Conservation (phyloP, 2,329 filamentous ascomycete genomes). For the Magnaporthiopsis poae region DNA sequence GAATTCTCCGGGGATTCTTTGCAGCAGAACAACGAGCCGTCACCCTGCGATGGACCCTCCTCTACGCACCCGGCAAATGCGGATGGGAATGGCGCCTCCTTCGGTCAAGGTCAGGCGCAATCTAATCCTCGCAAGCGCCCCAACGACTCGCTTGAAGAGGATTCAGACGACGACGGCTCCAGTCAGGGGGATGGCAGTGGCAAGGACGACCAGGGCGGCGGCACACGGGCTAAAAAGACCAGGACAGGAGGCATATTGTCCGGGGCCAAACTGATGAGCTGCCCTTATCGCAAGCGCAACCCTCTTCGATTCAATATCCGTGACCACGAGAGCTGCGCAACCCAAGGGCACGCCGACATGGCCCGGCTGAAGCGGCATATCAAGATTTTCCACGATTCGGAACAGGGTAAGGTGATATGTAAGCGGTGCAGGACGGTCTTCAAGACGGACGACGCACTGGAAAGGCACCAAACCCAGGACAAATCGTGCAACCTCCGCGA, state of each 20-base stretch:
- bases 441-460: background rate
- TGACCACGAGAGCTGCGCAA: conserved; percentile 1
- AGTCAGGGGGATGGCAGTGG: background rate
- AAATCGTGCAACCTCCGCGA: background rate
- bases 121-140: background rate
- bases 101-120: background rate
- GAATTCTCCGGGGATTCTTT: background rate
- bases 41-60: background rate
- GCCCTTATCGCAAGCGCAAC: conserved; percentile 7
- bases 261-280: background rate
- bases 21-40: background rate
- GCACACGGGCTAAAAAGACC: background rate
- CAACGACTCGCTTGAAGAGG: background rate
- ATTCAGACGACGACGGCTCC: background rate
- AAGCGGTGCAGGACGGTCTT: background rate
- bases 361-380: conserved; percentile 6
- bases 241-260: background rate
- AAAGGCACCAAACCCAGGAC: background rate
- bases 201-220: background rate
- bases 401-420: background rate
- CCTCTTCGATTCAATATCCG: conserved; percentile 7
- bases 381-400: background rate
- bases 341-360: background rate
- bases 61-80: background rate
- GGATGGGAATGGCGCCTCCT: background rate